Conservation (phyloP, 345 rosid species). For the Lagerstroemia speciosa region DNA sequence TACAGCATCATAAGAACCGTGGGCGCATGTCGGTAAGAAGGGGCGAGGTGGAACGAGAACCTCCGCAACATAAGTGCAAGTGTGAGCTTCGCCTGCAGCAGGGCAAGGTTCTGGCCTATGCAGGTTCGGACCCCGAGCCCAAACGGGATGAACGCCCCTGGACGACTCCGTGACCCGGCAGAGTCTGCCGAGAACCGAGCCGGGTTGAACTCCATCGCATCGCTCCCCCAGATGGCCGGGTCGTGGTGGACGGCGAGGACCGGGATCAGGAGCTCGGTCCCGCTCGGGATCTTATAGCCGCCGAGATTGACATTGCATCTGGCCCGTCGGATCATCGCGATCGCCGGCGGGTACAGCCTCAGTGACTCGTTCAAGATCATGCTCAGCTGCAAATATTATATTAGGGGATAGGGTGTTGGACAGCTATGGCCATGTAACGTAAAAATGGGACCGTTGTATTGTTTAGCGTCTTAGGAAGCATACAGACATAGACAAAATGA, state of each 20-base stretch:
- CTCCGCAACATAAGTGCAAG: conserved; percentile 41
- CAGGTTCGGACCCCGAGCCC: conserved; percentile 49
- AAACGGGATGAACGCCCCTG: conserved; percentile 36
- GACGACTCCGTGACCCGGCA: conserved; percentile 24
- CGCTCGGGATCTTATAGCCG: conserved; percentile 41
- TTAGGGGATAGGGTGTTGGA: too few species aligned
- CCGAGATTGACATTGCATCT: conserved; percentile 35
- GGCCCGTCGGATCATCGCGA: conserved; percentile 34
- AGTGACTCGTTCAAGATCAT: conserved; percentile 63
- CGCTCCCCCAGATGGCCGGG: conserved; percentile 59
- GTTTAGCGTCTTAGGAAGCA: neutral
- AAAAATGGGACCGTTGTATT: neutral
- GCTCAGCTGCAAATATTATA: conserved; percentile 27
- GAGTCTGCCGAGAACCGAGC: conserved; percentile 25
- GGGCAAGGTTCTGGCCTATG: conserved; percentile 44
- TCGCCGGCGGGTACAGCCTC: conserved; percentile 62
- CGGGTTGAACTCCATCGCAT: conserved; percentile 58
- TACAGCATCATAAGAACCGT: conserved; percentile 30
- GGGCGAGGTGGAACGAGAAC: conserved; percentile 38
- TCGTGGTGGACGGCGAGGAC: conserved; percentile 47
- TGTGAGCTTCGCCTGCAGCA: conserved; percentile 40
- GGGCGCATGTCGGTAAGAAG: conserved; percentile 67
- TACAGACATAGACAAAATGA: neutral
- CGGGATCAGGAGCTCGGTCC: conserved; percentile 45
- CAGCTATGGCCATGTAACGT: neutral